phyloP scores from a whole-genome alignment of 371 early-diverging fungal species.

The Parasitella parasitica region DNA sequence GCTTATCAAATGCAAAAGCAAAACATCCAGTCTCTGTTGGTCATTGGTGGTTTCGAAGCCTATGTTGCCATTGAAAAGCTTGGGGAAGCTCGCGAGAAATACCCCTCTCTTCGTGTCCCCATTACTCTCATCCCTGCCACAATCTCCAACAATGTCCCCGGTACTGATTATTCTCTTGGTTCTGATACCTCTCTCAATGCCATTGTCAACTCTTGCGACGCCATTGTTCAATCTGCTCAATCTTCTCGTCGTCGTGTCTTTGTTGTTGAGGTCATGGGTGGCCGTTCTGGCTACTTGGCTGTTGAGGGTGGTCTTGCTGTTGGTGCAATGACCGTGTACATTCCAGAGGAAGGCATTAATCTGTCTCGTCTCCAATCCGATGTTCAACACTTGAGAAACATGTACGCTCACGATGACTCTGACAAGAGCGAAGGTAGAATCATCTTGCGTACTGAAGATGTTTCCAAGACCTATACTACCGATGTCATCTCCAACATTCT shows the following conservation, averaged over 20 bases:
- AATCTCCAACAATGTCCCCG: conserved; percentile 98
- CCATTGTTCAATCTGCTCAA: conserved; percentile 90
- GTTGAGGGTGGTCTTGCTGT: conserved; percentile 88
- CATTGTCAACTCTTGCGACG: conserved; percentile 93
- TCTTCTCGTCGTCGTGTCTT: conserved; percentile 93
- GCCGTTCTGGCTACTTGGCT: conserved; percentile 95
- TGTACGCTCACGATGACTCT: conserved; percentile 73
- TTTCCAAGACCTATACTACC: conserved; percentile 86
- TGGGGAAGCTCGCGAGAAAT: conserved; percentile 68
- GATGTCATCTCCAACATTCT: conserved; percentile 88
- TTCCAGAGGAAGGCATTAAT: conserved; percentile 92
- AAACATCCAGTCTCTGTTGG: conserved; percentile 83
- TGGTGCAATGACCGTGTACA: conserved; percentile 95
- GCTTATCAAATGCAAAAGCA: conserved; percentile 91
- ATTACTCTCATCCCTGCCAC: conserved; percentile 97
- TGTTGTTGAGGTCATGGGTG: conserved; percentile 98
- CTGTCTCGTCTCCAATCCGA: conserved; percentile 82
- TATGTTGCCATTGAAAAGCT: conserved; percentile 80
- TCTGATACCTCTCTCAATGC: conserved; percentile 97
- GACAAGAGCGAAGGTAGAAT: conserved; percentile 81
- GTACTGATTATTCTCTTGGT: conserved; percentile 96
- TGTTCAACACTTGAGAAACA: conserved; percentile 73
- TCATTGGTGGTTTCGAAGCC: conserved; percentile 97
- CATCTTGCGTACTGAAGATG: conserved; percentile 82
- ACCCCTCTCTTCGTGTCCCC: conserved; percentile 91